phyloP scores from a whole-genome alignment of 345 rosid genomes.

The Toxicodendron radicans region DNA sequence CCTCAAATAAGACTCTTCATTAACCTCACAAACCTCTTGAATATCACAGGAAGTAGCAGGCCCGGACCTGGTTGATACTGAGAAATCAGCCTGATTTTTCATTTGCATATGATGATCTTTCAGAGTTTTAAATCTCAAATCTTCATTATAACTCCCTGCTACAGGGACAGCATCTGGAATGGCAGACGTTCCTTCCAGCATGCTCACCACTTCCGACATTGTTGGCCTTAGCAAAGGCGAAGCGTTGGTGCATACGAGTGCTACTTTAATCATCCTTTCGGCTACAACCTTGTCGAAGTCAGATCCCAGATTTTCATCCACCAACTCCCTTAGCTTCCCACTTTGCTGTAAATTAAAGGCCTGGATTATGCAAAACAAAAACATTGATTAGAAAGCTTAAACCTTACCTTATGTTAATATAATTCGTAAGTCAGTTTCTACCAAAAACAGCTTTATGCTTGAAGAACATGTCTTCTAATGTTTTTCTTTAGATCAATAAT shows the following conservation, averaged over 20 bases:
- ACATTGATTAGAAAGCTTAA: background rate
- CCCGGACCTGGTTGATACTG: background rate
- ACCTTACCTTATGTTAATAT: too few relatives aligned
- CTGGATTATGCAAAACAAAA: constrained; percentile 25
- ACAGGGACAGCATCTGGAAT: constrained; percentile 43
- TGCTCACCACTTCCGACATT: constrained; percentile 62
- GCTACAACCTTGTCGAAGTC: constrained; percentile 42
- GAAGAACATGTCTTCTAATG: too few relatives aligned
- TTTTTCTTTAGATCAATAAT: too few relatives aligned
- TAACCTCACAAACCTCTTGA: background rate
- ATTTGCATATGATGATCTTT: constrained; percentile 5
- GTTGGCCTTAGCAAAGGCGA: constrained; percentile 49
- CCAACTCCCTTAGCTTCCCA: constrained; percentile 41
- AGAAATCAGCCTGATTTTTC: background rate
- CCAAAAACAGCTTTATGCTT: too few relatives aligned
- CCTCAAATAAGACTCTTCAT: constrained; percentile 15
- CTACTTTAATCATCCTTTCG: constrained; percentile 42
- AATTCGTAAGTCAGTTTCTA: too few relatives aligned
- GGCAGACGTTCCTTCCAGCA: constrained; percentile 44
- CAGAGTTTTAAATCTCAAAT: constrained; percentile 42
- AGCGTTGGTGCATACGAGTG: constrained; percentile 49
- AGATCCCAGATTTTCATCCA: constrained; percentile 44
- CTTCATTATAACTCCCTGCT: constrained; percentile 30
- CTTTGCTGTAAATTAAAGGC: constrained; percentile 40
- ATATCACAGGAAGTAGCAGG: constrained; percentile 6